Percentiles rank a stretch among this genome's conserved stretches.
These are phyloP conservation scores for Phascolomyces articulosus DNA, from an alignment of 371 early-diverging fungal species.

Conservation along the genomic window DNA sequence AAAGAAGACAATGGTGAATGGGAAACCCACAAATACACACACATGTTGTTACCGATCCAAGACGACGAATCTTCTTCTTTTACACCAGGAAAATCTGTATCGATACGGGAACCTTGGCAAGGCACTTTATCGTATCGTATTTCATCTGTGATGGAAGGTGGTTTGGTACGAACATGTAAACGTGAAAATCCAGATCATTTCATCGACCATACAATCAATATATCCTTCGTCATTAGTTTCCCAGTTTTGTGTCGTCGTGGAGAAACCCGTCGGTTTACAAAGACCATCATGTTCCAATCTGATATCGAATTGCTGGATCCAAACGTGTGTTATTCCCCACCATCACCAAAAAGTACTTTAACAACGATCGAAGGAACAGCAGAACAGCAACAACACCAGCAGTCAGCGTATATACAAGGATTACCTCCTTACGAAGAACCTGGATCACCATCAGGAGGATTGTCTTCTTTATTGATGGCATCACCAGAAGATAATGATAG, in stretches of 20 bases:
- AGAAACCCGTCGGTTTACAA: not conserved
- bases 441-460: not conserved
- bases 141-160: not conserved
- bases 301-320: constrained; percentile 2
- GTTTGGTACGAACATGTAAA: not conserved
- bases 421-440: not conserved
- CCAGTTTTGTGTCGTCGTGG: not conserved
- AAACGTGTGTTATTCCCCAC: not conserved
- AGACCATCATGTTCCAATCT: constrained; percentile 1
- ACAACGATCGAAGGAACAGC: not conserved
- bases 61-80: not conserved
- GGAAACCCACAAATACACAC: not conserved
- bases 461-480: not conserved
- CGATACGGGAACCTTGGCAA: not conserved
- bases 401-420: not conserved
- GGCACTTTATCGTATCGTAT: not conserved
- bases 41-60: not conserved
- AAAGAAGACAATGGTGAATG: not conserved
- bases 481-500: not conserved
- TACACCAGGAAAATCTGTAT: not conserved
- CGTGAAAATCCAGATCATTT: not conserved
- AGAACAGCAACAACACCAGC: not conserved
- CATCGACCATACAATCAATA: constrained; percentile 3
- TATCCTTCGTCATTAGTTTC: constrained; percentile 5
- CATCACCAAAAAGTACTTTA: not conserved